Evolutionary conservation across 129 eudicot species (phyloP).

Genomic region (Erigeron canadensis): DNA sequence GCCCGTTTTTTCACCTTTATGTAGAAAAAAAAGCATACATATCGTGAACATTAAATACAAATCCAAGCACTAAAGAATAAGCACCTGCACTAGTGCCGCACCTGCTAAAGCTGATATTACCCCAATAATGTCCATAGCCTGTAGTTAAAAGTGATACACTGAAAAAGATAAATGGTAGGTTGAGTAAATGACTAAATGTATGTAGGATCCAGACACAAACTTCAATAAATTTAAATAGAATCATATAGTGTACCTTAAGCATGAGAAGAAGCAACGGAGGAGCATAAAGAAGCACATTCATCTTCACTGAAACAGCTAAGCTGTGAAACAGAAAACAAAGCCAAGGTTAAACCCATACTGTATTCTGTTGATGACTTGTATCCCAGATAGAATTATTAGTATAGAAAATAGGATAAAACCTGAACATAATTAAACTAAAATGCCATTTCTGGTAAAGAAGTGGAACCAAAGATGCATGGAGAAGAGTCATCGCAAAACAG

Average conservation of each 20-base stretch:
- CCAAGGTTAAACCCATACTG: background rate
- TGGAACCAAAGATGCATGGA: slow-evolving; percentile 72
- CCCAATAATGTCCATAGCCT: slow-evolving; percentile 78
- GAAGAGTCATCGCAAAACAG: slow-evolving; percentile 87
- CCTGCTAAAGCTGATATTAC: slow-evolving; percentile 74
- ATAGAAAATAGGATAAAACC: slow-evolving; percentile 35
- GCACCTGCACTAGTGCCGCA: slow-evolving; percentile 96
- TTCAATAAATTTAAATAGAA: background rate
- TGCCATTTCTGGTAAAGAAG: slow-evolving; percentile 84
- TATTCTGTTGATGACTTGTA: background rate
- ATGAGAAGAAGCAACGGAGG: slow-evolving; percentile 80
- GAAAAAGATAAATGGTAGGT: slow-evolving; percentile 21
- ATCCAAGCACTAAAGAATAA: slow-evolving; percentile 3
- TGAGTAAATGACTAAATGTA: slow-evolving; percentile 22
- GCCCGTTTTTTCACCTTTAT: background rate
- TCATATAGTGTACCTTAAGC: slow-evolving; percentile 62
- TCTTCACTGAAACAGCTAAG: slow-evolving; percentile 90
- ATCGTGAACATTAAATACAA: background rate
- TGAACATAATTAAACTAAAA: slow-evolving; percentile 79
- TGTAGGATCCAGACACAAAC: slow-evolving; percentile 1
- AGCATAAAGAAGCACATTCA: slow-evolving; percentile 96
- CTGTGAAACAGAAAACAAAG: slow-evolving; percentile 49
- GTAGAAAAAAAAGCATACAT: background rate
- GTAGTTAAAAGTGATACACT: slow-evolving; percentile 31
- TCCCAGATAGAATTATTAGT: background rate